Base-by-base conservation (phyloP, 306 rosid genomes). In the Malus asiatica region DNA sequence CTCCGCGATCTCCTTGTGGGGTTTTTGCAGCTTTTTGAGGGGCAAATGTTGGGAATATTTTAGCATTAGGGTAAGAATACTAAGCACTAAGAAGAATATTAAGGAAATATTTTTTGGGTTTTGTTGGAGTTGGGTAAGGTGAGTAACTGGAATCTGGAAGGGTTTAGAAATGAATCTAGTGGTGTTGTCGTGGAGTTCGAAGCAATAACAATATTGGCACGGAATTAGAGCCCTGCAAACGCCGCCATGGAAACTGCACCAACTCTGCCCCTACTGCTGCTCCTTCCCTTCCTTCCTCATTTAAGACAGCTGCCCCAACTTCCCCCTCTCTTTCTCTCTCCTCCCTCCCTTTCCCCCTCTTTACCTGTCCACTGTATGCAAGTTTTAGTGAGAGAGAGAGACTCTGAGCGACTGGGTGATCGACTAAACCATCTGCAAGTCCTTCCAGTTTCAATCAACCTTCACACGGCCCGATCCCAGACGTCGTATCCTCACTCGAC, bases 171-270 rank as follows among this genome's bases (percentile, higher is more conserved):
- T 30, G 68, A 84, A 82, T 68, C 77, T 62, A 40, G 19, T 46
- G 8, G 20, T 69, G 18, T 77, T 53, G 65, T 78, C 63, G 72
- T 72, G 78, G 3, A 15, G 84, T 83, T 87, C 76, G 85, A 80
- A 85, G 89, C 95, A 87, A 86, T 83, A 64, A 64, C 19, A 64
- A 62, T 57, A 79, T 90, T 90, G 92, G 90, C 90, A 88, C 88
- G 85, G 90, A 95, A 90, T 91, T 88, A 84, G 93, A 88, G 91
- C 85, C 78, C 95, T 95, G 97, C 93, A 73, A 60, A 88, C 97
- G 99, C 97, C 99, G 99, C 93, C 96, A 95, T 87, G 96, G 89
- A 59, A 85, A 92, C 93, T 92, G 97, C 93, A 89, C 86, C 84
- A 40, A 84, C 81, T 79, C 80, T 80, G 78, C 86, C 53, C 76